These are phyloP conservation scores for Aspergillus avenaceus DNA, from an alignment of 495 filamentous ascomycete genomes.

Conservation along the genomic window DNA sequence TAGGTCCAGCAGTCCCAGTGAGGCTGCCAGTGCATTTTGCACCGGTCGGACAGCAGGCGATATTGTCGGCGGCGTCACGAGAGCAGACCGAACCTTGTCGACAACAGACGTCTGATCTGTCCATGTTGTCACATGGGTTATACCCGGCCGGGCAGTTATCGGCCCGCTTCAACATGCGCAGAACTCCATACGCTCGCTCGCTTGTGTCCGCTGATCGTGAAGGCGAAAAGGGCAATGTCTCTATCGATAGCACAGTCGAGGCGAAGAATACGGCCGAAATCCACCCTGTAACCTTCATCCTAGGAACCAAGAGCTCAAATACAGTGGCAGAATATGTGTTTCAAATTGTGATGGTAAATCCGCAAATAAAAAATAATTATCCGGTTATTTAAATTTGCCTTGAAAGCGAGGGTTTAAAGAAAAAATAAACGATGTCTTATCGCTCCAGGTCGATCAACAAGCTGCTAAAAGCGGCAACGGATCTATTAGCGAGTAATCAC, in stretches of 20 bases:
- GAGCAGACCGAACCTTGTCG: conserved; percentile 49
- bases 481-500: background rate
- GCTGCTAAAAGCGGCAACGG: conserved; percentile 32
- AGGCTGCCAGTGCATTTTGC: conserved; percentile 61
- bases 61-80: conserved; percentile 52
- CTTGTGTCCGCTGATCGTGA: conserved; percentile 22
- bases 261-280: conserved; percentile 35
- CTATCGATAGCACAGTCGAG: conserved; percentile 27
- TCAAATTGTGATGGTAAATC: background rate
- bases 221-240: conserved; percentile 26
- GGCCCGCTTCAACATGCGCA: conserved; percentile 34
- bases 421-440: no score
- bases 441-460: conserved; percentile 44
- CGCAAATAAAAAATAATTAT: background rate
- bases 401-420: background rate
- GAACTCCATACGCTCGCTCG: conserved; percentile 33
- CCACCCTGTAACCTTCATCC: conserved; percentile 38
- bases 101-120: conserved; percentile 54
- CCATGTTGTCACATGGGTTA: conserved; percentile 46
- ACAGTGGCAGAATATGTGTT: conserved; percentile 4
- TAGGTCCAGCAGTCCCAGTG: conserved; percentile 24
- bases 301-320: conserved; percentile 17
- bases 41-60: conserved; percentile 62
- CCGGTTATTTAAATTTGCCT: background rate
- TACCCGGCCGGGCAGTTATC: conserved; percentile 51